phyloP scores from a whole-genome alignment of 495 filamentous ascomycete genomes.

The Tuber brumale region DNA sequence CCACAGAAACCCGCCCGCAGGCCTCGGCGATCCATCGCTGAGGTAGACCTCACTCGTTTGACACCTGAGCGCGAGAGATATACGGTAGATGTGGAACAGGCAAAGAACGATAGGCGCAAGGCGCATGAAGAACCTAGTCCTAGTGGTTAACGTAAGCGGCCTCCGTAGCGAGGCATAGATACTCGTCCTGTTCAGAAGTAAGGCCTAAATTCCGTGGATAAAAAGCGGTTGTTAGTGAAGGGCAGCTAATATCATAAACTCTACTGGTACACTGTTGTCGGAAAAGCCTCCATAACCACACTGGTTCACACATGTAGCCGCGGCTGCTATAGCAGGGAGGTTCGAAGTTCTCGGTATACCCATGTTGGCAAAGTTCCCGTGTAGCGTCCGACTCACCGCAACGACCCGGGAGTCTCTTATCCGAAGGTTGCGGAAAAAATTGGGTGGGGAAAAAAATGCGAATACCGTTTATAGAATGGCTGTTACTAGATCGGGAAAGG shows the following conservation, averaged over 20 bases:
- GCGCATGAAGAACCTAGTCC: slow-evolving; percentile 64
- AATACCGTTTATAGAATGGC: background rate
- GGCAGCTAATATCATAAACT: background rate
- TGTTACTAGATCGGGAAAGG: background rate
- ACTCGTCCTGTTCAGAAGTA: slow-evolving; percentile 83
- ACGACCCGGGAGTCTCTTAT: background rate
- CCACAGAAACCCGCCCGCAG: slow-evolving; percentile 32
- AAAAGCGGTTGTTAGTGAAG: background rate
- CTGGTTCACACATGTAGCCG: background rate
- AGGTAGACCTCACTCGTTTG: slow-evolving; percentile 54
- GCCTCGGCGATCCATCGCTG: background rate
- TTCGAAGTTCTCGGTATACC: background rate
- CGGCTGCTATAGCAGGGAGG: background rate
- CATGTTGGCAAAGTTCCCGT: background rate
- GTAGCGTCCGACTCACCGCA: background rate
- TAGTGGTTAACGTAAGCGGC: slow-evolving; percentile 63
- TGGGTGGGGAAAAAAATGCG: background rate
- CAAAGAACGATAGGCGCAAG: slow-evolving; percentile 71
- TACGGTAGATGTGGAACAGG: slow-evolving; percentile 55
- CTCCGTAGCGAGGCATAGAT: slow-evolving; percentile 86
- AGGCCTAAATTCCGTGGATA: slow-evolving; percentile 48
- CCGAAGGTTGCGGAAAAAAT: background rate
- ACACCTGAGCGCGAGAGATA: slow-evolving; percentile 83
- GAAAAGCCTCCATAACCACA: background rate
- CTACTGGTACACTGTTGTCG: background rate